A percentile compares a stretch with the other conserved stretches of the same genome.
Evolutionary conservation across 163 green algal species (phyloP).

Genomic region (Coccomyxa subellipsoidea): DNA sequence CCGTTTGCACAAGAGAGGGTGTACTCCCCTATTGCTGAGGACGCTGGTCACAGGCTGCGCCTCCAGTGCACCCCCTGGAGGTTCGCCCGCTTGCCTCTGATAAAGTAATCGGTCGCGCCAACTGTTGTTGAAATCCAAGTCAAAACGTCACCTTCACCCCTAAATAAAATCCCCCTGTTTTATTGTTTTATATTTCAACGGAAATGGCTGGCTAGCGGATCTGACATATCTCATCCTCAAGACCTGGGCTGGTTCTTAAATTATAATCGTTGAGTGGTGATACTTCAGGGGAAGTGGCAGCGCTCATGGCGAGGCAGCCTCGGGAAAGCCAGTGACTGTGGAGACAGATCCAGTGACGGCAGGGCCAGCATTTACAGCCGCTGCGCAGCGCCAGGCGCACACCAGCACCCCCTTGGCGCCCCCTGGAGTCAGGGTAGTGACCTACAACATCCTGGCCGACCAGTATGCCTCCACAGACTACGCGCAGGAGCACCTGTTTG

Average conservation of each 20-base stretch:
- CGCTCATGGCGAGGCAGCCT: neutral
- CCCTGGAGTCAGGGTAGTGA: conserved; percentile 68
- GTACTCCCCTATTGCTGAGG: conserved; percentile 55
- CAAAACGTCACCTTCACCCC: too few relatives aligned
- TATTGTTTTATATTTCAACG: too few relatives aligned
- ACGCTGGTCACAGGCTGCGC: conserved; percentile 57
- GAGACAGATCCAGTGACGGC: conserved; percentile 16
- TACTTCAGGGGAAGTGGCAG: neutral
- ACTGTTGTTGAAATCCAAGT: too few relatives aligned
- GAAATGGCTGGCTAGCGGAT: too few relatives aligned
- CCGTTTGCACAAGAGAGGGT: neutral
- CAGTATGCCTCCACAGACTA: conserved; percentile 78
- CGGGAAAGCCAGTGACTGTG: neutral
- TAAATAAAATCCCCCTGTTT: too few relatives aligned
- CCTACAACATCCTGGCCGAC: conserved; percentile 94
- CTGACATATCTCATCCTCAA: too few relatives aligned
- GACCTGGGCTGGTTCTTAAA: too few relatives aligned
- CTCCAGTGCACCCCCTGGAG: conserved; percentile 57
- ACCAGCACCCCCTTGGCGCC: conserved; percentile 24
- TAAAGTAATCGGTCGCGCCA: too few relatives aligned
- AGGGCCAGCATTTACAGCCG: conserved; percentile 25
- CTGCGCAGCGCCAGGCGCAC: conserved; percentile 22
- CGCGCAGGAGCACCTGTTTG: conserved; percentile 76
- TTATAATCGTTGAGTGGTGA: too few relatives aligned
- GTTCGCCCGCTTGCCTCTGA: neutral